Evolutionary conservation across 192 early-diverging fungal species (phyloP).

Genomic region (Backusella australiensis): DNA sequence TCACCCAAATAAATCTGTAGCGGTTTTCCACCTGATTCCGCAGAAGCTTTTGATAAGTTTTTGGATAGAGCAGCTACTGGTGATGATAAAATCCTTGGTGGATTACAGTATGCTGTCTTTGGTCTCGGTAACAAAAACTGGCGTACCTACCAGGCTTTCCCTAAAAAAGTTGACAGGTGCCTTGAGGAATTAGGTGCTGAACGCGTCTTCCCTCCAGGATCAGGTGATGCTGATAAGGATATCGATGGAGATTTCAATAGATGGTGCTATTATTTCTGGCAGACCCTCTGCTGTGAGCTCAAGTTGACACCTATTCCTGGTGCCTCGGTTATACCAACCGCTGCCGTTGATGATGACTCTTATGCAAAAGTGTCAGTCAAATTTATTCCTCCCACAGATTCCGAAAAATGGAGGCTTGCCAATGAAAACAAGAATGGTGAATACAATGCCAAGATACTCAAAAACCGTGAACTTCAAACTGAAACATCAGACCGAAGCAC

Average conservation of each 20-base stretch:
- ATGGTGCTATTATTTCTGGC: slow-evolving; percentile 36
- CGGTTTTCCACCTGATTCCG: slow-evolving; percentile 52
- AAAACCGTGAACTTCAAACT: slow-evolving; percentile 44
- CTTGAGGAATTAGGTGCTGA: slow-evolving; percentile 49
- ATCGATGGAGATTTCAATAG: slow-evolving; percentile 37
- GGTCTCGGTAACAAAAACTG: slow-evolving; percentile 61
- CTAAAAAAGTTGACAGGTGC: slow-evolving; percentile 36
- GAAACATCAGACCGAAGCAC: slow-evolving; percentile 39
- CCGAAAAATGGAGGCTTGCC: slow-evolving; percentile 7
- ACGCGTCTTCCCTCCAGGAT: slow-evolving; percentile 39
- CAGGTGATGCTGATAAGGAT: slow-evolving; percentile 49
- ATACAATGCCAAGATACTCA: slow-evolving; percentile 31
- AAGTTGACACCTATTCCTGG: slow-evolving; percentile 9
- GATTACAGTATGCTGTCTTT: slow-evolving; percentile 51
- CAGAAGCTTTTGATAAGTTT: slow-evolving; percentile 39
- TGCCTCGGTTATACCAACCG: slow-evolving; percentile 12
- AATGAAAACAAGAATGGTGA: slow-evolving; percentile 18
- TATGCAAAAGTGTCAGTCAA: slow-evolving; percentile 10
- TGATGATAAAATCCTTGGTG: slow-evolving; percentile 21
- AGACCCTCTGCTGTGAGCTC: not conserved
- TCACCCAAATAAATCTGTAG: slow-evolving; percentile 5
- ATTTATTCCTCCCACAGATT: slow-evolving; percentile 16
- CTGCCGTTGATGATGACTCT: not conserved
- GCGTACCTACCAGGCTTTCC: slow-evolving; percentile 59
- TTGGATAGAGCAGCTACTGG: slow-evolving; percentile 7